Base-by-base conservation (phyloP, 148 eudicot genomes). In the Linanthus parryae region DNA sequence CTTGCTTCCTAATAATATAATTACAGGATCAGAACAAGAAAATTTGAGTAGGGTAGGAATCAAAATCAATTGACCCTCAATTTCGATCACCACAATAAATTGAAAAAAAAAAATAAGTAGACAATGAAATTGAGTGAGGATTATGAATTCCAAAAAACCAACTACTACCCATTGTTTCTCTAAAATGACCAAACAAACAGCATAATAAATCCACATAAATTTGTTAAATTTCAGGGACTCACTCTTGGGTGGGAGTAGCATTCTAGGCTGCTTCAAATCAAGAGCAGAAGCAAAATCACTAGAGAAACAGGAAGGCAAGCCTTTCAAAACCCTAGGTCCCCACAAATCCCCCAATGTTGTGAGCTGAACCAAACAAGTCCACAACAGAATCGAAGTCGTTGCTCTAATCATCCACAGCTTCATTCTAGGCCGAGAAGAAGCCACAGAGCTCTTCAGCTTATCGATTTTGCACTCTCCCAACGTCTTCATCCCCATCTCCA, bases 231-330 rank as follows among this genome's bases (percentile, higher is more conserved):
- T n/a, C n/a, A n/a, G n/a, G n/a, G n/a, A 84, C 94, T 87, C 67
- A 92, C 98, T 81, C 70, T 92, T 92, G 8, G 89, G 94, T 0
- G 96, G 96, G 56, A 83, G 78, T 52, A 75, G 70, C 39, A 77
- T 68, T 2, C 72, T 58, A 1, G 74, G 90, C 29, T 58, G 65
- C 65, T 68, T 73, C 40, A 73, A 61, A 63, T 78, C 82, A 70
- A 79, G 44, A 18, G 70, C 46, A 17, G 72, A 36, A 11, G 62
- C 47, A 15, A 75, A 18, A 26, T 79, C 79, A 8, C 71, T 80
- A 18, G 69, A 67, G 20, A 76, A 79, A 66, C 85, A 79, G 57
- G 85, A 72, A 35, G 85, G 85, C 85, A 81, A 79, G 21, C 85
- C 85, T 50, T 80, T 80, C 65, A 83, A 74, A 15, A 80, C 76